phyloP scores from a whole-genome alignment of 2,329 filamentous ascomycete genomes.

The Aspergillus sp. region DNA sequence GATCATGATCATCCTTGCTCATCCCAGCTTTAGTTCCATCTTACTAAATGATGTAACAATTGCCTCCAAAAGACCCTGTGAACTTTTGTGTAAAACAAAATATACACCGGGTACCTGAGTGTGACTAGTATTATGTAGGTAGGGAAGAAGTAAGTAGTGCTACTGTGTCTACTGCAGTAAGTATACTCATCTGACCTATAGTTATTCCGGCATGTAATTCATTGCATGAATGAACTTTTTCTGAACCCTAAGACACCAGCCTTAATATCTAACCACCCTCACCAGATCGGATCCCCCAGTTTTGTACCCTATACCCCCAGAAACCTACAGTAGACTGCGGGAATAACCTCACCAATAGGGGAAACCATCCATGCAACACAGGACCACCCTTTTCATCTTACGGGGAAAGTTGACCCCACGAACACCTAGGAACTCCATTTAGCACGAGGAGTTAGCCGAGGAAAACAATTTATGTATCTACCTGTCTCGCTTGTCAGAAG shows the following conservation, averaged over 20 bases:
- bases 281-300: background rate
- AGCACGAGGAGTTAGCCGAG: background rate
- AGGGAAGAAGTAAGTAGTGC: background rate
- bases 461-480: background rate
- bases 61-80: too few species aligned
- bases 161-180: background rate
- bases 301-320: background rate
- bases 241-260: too few species aligned
- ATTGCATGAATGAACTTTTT: too few species aligned
- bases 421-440: background rate
- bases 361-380: background rate
- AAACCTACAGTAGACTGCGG: background rate
- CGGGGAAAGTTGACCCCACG: background rate
- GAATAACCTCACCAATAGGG: background rate
- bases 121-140: background rate
- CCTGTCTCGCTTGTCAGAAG: background rate
- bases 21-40: too few species aligned
- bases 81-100: background rate
- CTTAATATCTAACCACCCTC: too few species aligned
- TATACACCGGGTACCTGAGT: background rate
- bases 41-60: too few species aligned
- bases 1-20: too few species aligned
- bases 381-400: background rate
- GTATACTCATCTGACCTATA: background rate
- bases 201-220: background rate